Evolutionary conservation across 2,329 filamentous ascomycete species (phyloP), one percentile per base, ranked within the genome.

Genomic region (Colletotrichum theobromicola): DNA sequence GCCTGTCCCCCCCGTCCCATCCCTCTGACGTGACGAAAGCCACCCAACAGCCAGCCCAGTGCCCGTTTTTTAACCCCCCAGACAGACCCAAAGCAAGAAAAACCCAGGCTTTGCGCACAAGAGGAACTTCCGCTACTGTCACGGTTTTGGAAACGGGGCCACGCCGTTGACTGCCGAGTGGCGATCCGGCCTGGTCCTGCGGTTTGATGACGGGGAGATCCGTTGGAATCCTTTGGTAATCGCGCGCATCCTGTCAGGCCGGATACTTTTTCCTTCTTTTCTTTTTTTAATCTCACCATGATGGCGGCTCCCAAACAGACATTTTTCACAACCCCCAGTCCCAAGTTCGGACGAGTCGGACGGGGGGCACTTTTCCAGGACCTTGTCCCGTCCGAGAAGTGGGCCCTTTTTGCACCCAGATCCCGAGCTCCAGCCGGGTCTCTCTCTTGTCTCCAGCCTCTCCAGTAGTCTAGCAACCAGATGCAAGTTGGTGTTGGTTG

Each of bases 291-390:
- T 58, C 50, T 67, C 46, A 42, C 46, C 46, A 64, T n/a, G 26
- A 50, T 21, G 46, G 26, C 21, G 12, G 12, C 37, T 57, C 16
- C 42, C 42, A 50, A 58, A 28, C 68, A 72, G 62, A 67, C 32
- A 67, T 72, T 75, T 74, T 62, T 58, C 18, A 15, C 34, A 30
- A 21, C 34, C 42, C 58, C 46, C 46, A 58, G 46, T 50, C 42
- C 66, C 34, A 32, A 60, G 61, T 72, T 37, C 72, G 68, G 72
- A 63, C 72, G 68, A 75, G 62, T 75, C 68, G 72, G 69, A 67
- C 72, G 34, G 68, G 67, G 53, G 62, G 53, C 42, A 67, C 72
- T 58, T 63, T 74, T 67, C 65, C 68, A 72, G 68, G 68, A 67
- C 26, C 30, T 75, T 42, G 57, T 67, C 63, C 72, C 68, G 72